Conservation (phyloP, 495 filamentous ascomycete genomes). For the Penicillium subrubescens region DNA sequence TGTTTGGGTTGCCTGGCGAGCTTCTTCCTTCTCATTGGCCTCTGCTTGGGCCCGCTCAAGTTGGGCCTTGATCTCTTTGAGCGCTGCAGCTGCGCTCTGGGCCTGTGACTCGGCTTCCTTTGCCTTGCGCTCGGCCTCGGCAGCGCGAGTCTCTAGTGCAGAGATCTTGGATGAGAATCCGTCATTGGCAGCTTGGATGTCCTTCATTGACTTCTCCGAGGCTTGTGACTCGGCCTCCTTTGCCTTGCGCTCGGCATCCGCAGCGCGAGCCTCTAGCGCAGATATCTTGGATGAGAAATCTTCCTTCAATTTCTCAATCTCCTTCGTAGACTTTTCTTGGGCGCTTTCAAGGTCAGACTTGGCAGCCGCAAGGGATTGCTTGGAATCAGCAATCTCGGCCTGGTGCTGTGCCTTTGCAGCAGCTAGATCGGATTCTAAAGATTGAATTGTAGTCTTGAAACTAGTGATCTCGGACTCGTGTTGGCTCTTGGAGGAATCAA, state of each 20-base stretch:
- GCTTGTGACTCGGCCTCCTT: slow-evolving; percentile 53
- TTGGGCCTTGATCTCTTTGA: slow-evolving; percentile 25
- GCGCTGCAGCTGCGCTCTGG: slow-evolving; percentile 21
- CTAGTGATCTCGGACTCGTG: slow-evolving; percentile 65
- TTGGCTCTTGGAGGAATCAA: slow-evolving; percentile 55
- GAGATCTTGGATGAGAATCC: slow-evolving; percentile 53
- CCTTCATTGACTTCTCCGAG: slow-evolving; percentile 51
- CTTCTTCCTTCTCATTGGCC: slow-evolving; percentile 60
- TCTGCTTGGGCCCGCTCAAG: slow-evolving; percentile 33
- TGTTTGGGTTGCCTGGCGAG: slow-evolving; percentile 62
- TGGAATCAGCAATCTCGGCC: slow-evolving; percentile 60
- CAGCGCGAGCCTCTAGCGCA: slow-evolving; percentile 48
- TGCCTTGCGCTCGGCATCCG: slow-evolving; percentile 42
- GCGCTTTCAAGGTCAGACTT: slow-evolving; percentile 62
- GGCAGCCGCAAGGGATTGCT: slow-evolving; percentile 54
- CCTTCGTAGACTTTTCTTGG: slow-evolving; percentile 51
- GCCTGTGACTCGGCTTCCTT: slow-evolving; percentile 53
- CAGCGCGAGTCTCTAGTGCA: slow-evolving; percentile 48
- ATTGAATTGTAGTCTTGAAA: slow-evolving; percentile 54
- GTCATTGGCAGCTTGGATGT: slow-evolving; percentile 59
- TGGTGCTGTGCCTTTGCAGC: slow-evolving; percentile 58
- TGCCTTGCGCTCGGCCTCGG: slow-evolving; percentile 43
- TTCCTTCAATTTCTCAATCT: slow-evolving; percentile 60
- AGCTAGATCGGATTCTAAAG: slow-evolving; percentile 59
- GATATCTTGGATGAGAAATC: slow-evolving; percentile 53